phyloP scores from a whole-genome alignment of 495 filamentous ascomycete genomes.

The Aspergillus conjunctus region DNA sequence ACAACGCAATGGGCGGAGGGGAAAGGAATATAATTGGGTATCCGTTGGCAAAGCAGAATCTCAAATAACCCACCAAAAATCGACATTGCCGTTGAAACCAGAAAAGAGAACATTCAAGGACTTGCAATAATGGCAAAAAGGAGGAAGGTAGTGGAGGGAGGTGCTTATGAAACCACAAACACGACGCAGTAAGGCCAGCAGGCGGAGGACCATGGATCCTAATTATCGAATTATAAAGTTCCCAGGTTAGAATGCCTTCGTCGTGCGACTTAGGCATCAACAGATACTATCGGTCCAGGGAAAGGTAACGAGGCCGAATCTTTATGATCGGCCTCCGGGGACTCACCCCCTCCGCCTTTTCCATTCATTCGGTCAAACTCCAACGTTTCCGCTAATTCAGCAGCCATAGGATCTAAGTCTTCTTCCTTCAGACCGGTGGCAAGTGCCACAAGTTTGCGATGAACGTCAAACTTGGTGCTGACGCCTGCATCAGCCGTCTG shows the following conservation, averaged over 20 bases:
- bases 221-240: not conserved
- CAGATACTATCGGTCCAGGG: slow-evolving; percentile 35
- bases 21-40: slow-evolving; percentile 22
- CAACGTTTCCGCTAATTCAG: slow-evolving; percentile 48
- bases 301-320: slow-evolving; percentile 31
- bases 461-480: slow-evolving; percentile 55
- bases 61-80: slow-evolving; percentile 23
- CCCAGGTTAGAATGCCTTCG: not conserved
- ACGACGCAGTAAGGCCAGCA: not conserved
- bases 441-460: slow-evolving; percentile 54
- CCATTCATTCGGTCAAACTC: slow-evolving; percentile 51
- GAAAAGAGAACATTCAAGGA: slow-evolving; percentile 2
- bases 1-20: slow-evolving; percentile 2
- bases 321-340: slow-evolving; percentile 34
- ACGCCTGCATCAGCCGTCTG: slow-evolving; percentile 52
- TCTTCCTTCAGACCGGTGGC: slow-evolving; percentile 54
- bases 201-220: not conserved
- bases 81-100: not conserved
- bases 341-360: slow-evolving; percentile 33
- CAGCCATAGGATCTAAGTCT: slow-evolving; percentile 52
- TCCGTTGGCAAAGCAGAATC: slow-evolving; percentile 26
- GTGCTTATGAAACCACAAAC: not conserved
- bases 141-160: slow-evolving; percentile 43
- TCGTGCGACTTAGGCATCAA: slow-evolving; percentile 35
- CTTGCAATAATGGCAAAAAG: slow-evolving; percentile 22